Evolutionary conservation across 169 alveolate species (phyloP).

Genomic region (Eimeria acervulina): DNA sequence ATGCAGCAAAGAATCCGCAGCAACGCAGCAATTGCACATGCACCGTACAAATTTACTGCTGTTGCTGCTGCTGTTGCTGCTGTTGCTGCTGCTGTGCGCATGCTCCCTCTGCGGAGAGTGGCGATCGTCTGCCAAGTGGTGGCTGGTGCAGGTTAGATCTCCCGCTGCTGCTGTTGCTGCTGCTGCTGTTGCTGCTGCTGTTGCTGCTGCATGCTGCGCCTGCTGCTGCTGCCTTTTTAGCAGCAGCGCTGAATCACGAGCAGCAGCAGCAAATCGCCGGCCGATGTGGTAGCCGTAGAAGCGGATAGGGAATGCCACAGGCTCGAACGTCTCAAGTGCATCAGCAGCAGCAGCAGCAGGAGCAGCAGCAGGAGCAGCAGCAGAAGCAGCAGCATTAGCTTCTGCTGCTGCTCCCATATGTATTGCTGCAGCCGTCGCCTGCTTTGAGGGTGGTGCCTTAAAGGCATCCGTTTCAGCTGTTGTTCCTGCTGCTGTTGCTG

Average conservation of each 20-base stretch:
- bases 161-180: constrained; percentile 9
- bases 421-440: neutral
- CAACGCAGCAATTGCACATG: constrained; percentile 59
- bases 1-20: constrained; percentile 43
- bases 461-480: neutral
- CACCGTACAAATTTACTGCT: neutral
- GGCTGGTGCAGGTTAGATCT: neutral
- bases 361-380: neutral
- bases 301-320: constrained; percentile 47
- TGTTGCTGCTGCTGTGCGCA: neutral
- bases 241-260: constrained; percentile 69
- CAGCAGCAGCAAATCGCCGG: constrained; percentile 68
- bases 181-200: neutral
- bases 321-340: constrained; percentile 11
- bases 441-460: neutral
- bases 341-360: constrained; percentile 30
- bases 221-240: constrained; percentile 42
- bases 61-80: constrained; percentile 42
- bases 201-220: neutral
- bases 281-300: constrained; percentile 67
- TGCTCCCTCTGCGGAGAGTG: neutral
- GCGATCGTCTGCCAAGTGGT: neutral
- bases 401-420: neutral
- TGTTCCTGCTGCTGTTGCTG: constrained; percentile 29
- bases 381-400: neutral